These are phyloP conservation scores for Allantophomopsis cytisporea DNA, from an alignment of 2,329 filamentous ascomycete species.

Conservation along the genomic window DNA sequence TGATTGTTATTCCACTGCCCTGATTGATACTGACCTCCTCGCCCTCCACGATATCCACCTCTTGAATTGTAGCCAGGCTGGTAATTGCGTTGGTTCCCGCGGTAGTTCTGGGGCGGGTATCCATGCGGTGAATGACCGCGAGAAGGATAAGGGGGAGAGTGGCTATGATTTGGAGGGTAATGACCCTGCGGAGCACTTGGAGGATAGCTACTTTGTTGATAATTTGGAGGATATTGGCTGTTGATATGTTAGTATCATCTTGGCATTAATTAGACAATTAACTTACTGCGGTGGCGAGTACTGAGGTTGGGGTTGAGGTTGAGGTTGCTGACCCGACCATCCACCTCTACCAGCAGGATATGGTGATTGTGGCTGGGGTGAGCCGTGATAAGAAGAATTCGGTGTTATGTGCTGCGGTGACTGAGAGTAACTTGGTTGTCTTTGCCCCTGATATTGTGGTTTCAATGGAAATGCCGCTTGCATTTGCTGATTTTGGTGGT, in stretches of 20 bases:
- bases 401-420: conserved; percentile 45
- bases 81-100: conserved; percentile 38
- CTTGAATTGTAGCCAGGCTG: conserved; percentile 42
- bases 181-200: conserved; percentile 38
- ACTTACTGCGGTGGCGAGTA: conserved; percentile 34
- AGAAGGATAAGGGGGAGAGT: conserved; percentile 34
- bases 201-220: conserved; percentile 39
- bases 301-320: conserved; percentile 21
- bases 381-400: conserved; percentile 39
- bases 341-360: conserved; percentile 38
- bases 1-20: conserved; percentile 50
- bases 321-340: conserved; percentile 26
- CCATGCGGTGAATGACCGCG: conserved; percentile 42
- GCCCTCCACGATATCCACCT: conserved; percentile 34
- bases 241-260: conserved; percentile 21
- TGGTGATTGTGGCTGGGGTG: conserved; percentile 47
- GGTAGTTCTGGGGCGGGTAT: conserved; percentile 21
- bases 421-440: conserved; percentile 28
- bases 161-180: conserved; percentile 32
- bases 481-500: conserved; percentile 21
- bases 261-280: conserved; percentile 6
- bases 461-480: conserved; percentile 20
- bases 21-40: conserved; percentile 46
- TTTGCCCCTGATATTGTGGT: conserved; percentile 18
- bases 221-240: conserved; percentile 49